A percentile compares a stretch with the other conserved stretches of the same genome.
phyloP scores from a whole-genome alignment of 805 yeast genomes.

The Myxozyma sirexii region DNA sequence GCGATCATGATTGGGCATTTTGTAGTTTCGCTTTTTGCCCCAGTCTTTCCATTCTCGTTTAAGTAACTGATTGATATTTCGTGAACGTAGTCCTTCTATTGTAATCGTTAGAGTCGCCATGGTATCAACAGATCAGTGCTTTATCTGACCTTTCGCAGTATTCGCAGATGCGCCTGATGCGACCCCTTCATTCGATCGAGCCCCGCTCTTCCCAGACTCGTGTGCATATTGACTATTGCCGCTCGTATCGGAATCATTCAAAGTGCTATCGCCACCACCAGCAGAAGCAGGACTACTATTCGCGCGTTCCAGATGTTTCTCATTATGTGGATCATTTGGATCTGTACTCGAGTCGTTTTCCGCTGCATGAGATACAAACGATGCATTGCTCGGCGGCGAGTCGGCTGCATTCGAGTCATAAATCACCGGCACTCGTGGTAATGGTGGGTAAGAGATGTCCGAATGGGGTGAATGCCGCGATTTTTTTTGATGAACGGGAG shows the following conservation, averaged over 20 bases:
- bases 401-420: constrained; percentile 1
- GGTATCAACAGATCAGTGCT: neutral
- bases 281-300: neutral
- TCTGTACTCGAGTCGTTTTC: neutral
- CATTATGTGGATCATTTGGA: neutral
- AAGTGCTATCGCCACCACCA: neutral
- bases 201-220: neutral
- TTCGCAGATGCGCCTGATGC: neutral
- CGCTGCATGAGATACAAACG: neutral
- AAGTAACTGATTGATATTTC: constrained; percentile 24
- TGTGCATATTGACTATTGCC: neutral
- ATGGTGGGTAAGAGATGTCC: neutral
- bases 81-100: constrained; percentile 7
- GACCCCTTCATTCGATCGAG: neutral
- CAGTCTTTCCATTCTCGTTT: constrained; percentile 31
- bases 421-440: constrained; percentile 1
- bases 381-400: neutral
- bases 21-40: constrained; percentile 30
- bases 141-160: neutral
- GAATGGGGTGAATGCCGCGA: neutral
- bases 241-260: neutral
- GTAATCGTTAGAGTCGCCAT: neutral
- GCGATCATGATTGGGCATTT: constrained; percentile 15
- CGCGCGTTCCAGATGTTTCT: neutral
- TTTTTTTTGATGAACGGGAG: neutral